phyloP scores from a whole-genome alignment of 129 eudicot genomes.

The Flaveria trinervia region DNA sequence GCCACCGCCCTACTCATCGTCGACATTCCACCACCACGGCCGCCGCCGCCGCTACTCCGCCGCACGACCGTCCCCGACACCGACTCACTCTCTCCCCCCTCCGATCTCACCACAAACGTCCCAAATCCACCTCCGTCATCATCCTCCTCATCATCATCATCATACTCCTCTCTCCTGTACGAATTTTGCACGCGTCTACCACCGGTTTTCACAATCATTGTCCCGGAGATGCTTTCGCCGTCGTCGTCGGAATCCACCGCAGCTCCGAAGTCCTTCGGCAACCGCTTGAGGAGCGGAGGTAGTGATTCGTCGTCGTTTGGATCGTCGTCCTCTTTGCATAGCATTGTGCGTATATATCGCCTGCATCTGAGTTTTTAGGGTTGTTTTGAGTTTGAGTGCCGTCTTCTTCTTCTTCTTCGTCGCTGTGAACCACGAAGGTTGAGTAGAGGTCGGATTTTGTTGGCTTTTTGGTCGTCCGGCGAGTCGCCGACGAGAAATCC shows the following conservation, averaged over 20 bases:
- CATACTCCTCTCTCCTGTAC: constrained; percentile 33
- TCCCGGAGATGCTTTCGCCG: constrained; percentile 57
- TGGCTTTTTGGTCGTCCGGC: constrained; percentile 53
- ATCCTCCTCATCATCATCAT: constrained; percentile 52
- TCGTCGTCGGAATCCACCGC: constrained; percentile 55
- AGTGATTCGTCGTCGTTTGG: constrained; percentile 81
- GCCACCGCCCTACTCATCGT: constrained; percentile 94
- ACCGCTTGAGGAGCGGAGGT: constrained; percentile 86
- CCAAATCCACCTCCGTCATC: constrained; percentile 57
- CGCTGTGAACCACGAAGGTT: constrained; percentile 58
- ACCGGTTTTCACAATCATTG: constrained; percentile 66
- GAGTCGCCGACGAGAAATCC: constrained; percentile 59
- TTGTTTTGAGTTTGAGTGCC: constrained; percentile 25
- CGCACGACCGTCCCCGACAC: constrained; percentile 60
- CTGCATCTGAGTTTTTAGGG: constrained; percentile 32
- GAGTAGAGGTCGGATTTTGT: constrained; percentile 61
- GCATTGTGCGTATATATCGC: constrained; percentile 73
- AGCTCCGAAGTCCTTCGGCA: constrained; percentile 87
- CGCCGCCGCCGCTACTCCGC: constrained; percentile 42
- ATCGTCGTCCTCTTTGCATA: constrained; percentile 54
- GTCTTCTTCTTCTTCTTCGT: constrained; percentile 37
- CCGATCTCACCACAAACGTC: constrained; percentile 82
- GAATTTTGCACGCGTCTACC: constrained; percentile 32
- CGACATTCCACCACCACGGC: constrained; percentile 42
- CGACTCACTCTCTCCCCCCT: constrained; percentile 46